Base-by-base conservation (phyloP, 192 early-diverging fungal genomes). In the Umbelopsis sp. region DNA sequence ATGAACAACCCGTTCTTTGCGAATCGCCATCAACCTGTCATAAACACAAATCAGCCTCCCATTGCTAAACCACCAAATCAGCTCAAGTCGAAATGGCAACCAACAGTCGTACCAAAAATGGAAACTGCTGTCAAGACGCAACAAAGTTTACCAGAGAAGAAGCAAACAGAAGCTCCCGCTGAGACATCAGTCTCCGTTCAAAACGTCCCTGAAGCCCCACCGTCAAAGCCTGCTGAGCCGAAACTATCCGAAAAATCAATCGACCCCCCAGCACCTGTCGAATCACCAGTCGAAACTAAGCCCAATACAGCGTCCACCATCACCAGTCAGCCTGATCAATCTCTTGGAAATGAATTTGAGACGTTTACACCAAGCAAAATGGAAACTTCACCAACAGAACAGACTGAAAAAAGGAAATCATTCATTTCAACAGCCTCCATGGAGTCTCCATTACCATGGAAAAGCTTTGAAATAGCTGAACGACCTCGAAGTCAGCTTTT, bases 1-100 rank as follows among this genome's bases (percentile, higher is more conserved):
- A 34, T 62, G 56, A 62, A 62, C 56, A 62, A 62, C 26, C 56
- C 56, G 56, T 62, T 62, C 31, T 62, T 62, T 62, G 56, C 56
- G 11, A 62, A 62, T 62, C 56, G 56, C 16, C 56, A 62, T 20
- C 56, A 62, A 34, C 56, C 56, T 34, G 56, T 62, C 16, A 62
- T 62, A 29, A 62, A 62, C 3, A 14, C 56, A 7, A 62, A 62
- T 62, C 31, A 36, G 26, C 31, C 56, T 2, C 25, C 26, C 17
- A 26, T 26, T 34, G 56, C 56, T 11, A 62, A 32, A 34, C 6
- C 56, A 20, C 56, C 56, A 34, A 31, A 31, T 32, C 26, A 62
- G 31, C 31, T 62, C 29, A 62, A 62, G 56, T 34, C 25, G 16
- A 62, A 62, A 32, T 62, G 56, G 56, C 56, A 62, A 17, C 56